phyloP scores from a whole-genome alignment of 208 protist species.

The Plasmodiophora brassicae region DNA sequence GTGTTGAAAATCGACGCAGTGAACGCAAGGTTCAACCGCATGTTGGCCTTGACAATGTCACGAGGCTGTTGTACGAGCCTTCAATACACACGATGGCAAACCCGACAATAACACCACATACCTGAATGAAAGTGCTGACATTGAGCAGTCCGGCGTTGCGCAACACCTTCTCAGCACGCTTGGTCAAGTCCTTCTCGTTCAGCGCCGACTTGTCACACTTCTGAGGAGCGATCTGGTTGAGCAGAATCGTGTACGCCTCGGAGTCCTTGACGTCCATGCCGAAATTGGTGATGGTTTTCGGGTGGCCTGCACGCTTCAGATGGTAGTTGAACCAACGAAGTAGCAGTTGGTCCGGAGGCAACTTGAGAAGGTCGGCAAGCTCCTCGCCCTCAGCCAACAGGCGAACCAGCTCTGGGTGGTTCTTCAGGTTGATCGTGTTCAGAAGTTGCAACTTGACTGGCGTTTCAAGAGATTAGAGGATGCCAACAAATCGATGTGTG shows the following conservation, averaged over 20 bases:
- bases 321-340: conserved; percentile 68
- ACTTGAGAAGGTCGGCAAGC: conserved; percentile 58
- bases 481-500: too few relatives aligned
- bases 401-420: conserved; percentile 60
- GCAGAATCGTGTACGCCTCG: conserved; percentile 52
- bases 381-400: conserved; percentile 60
- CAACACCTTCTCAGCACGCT: conserved; percentile 53
- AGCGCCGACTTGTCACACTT: conserved; percentile 53
- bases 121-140: conserved; percentile 50
- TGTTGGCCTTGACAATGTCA: conserved; percentile 51
- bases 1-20: conserved; percentile 61
- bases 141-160: conserved; percentile 53
- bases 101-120: too few relatives aligned
- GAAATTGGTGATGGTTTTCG: conserved; percentile 56
- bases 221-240: conserved; percentile 58
- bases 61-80: background rate
- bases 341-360: conserved; percentile 61
- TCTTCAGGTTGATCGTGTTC: conserved; percentile 52
- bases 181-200: conserved; percentile 40
- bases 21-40: conserved; percentile 58
- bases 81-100: background rate
- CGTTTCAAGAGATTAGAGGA: too few relatives aligned
- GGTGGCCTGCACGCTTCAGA: conserved; percentile 53
- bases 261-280: conserved; percentile 52
- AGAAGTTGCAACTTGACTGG: conserved; percentile 54